Percentiles rank a stretch among this genome's conserved stretches.
Evolutionary conservation across 2,329 filamentous ascomycete species (phyloP).

Genomic region (Akanthomyces dipterigenus): DNA sequence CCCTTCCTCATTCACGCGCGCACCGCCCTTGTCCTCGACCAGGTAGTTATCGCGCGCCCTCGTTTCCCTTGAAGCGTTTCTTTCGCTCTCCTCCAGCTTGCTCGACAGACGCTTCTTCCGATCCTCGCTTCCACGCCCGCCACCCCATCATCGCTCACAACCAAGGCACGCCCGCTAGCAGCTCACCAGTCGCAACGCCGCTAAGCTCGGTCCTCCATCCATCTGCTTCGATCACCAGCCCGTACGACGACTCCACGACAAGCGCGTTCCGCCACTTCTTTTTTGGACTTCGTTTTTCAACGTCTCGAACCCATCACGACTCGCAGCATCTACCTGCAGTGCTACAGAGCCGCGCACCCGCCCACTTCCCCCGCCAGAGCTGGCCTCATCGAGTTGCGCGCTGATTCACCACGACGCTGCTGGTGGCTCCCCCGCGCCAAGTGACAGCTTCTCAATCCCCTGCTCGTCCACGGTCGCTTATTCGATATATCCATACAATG

Average conservation of each 20-base stretch:
- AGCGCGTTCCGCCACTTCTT: background rate
- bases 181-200: background rate
- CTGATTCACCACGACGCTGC: slow-evolving; percentile 1
- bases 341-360: background rate
- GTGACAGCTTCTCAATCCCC: background rate
- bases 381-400: background rate
- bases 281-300: background rate
- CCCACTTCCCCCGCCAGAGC: background rate
- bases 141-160: background rate
- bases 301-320: background rate
- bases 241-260: background rate
- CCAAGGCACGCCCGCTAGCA: background rate
- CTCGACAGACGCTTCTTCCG: background rate
- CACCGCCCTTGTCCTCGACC: background rate
- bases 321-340: background rate
- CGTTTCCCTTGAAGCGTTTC: background rate
- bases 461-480: background rate
- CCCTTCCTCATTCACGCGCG: background rate
- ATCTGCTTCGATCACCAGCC: background rate
- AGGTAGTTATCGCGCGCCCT: background rate
- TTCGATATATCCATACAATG: background rate
- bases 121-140: background rate
- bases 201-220: background rate
- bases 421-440: background rate
- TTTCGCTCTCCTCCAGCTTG: background rate